Evolutionary conservation across 306 rosid genomes (phyloP).

Genomic region (Mimosa bimucronata): DNA sequence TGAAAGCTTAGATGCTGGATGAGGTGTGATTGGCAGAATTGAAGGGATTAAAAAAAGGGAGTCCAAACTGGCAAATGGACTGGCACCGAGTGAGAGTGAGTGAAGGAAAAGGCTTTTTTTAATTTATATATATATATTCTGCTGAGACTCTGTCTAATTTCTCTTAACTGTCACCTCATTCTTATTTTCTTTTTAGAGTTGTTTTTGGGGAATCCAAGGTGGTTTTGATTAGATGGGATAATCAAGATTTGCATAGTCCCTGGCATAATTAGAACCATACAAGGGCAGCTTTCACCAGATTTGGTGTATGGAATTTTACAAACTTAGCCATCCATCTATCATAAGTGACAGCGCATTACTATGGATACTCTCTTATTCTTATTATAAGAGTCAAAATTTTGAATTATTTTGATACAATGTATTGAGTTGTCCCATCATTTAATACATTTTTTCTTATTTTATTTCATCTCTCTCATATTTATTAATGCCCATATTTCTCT

Average conservation of each 20-base stretch:
- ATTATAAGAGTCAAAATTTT: too few relatives aligned
- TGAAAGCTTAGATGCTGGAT: slow-evolving; percentile 53
- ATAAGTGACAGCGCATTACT: slow-evolving; percentile 50
- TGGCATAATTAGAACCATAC: slow-evolving; percentile 46
- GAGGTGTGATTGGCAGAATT: slow-evolving; percentile 59
- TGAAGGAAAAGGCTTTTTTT: slow-evolving; percentile 58
- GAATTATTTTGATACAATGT: too few relatives aligned
- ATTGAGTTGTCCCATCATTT: too few relatives aligned
- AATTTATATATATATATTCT: slow-evolving; percentile 43
- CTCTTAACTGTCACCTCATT: slow-evolving; percentile 50
- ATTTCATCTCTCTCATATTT: too few relatives aligned
- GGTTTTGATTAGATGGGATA: slow-evolving; percentile 39
- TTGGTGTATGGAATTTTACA: slow-evolving; percentile 56
- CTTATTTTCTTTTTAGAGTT: slow-evolving; percentile 18
- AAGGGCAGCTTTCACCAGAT: slow-evolving; percentile 46
- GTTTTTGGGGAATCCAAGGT: slow-evolving; percentile 55
- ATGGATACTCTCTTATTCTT: too few relatives aligned
- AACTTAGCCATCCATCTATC: slow-evolving; percentile 27
- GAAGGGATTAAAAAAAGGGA: slow-evolving; percentile 30
- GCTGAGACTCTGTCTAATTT: slow-evolving; percentile 34
- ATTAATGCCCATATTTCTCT: too few relatives aligned
- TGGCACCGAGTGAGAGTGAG: slow-evolving; percentile 71
- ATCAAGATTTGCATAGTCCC: slow-evolving; percentile 46
- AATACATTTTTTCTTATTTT: too few relatives aligned
- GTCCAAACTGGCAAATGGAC: slow-evolving; percentile 65